Evolutionary conservation across 2,329 filamentous ascomycete genomes (phyloP), one percentile per base, ranked within the genome.

Genomic region (Zymoseptoria crescenta): DNA sequence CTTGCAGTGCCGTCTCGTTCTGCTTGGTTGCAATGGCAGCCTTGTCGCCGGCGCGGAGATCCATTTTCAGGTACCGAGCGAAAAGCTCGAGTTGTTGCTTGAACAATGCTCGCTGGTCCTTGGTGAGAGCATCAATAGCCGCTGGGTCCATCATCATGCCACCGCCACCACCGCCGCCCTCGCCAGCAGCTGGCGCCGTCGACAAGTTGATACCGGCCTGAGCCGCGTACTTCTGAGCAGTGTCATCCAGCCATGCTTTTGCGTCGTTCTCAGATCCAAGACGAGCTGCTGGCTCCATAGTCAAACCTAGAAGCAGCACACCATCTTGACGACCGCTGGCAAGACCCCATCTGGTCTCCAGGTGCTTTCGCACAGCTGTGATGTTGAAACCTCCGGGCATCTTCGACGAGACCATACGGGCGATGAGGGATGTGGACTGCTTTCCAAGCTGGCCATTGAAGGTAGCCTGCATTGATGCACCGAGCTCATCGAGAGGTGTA

Each of bases 141-240:
- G 93, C 94, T 8, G 94, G 94, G 70, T 99, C 94, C 92, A 99
- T 97, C 90, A 99, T 96, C 94, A 99, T 97, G 72, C 92, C 93
- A 65, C 84, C 88, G 59, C 81, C 84, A 62, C 83, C 88, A 57
- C 81, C 87, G 57, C 85, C 88, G 62, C 83, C 83, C 64, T 90
- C 91, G 61, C 87, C 87, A 55, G 87, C 84, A 27, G 89, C 83
- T 20, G 79, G 72, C 28, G 88, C 86, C 6, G 88, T 85, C 4
- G 91, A 87, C 60, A 99, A 79, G 74, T 81, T 95, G 74, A 99
- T 86, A 61, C 94, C 94, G 52, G 89, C 87, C 62, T 84, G 86
- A 28, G 85, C 77, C 55, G 94, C 93, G 73, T 97, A 97, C 74
- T 96, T 96, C 70, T 96, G 89, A 29, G 91, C 77, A 49, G 93